These are phyloP conservation scores for Vachellia pachyceras DNA, from an alignment of 306 rosid species.

Conservation along the genomic window DNA sequence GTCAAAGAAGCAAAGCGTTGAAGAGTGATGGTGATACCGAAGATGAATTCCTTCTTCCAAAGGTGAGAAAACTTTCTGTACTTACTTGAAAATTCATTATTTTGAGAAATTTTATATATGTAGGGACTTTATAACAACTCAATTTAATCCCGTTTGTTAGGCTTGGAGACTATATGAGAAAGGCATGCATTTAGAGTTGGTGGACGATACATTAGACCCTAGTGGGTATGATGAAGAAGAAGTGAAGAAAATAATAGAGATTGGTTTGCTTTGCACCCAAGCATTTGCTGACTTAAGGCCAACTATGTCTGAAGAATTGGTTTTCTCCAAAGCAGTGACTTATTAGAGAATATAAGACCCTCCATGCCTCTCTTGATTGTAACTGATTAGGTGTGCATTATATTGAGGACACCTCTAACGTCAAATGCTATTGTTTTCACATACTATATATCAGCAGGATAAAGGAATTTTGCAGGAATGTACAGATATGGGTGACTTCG, in stretches of 20 bases:
- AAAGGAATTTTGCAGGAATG: neutral
- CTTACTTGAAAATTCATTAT: neutral
- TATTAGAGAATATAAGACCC: neutral
- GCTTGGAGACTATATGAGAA: neutral
- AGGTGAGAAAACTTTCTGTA: neutral
- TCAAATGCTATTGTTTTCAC: neutral
- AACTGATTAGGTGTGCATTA: neutral
- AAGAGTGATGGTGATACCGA: neutral
- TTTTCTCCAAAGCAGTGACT: neutral
- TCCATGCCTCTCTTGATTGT: neutral
- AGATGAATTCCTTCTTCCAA: neutral
- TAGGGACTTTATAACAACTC: neutral
- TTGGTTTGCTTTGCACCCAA: neutral
- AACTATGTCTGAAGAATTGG: neutral
- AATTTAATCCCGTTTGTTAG: neutral
- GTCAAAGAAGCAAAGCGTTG: neutral
- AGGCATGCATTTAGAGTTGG: neutral
- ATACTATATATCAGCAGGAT: neutral
- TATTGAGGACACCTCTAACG: neutral
- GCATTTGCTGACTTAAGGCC: conserved; percentile 4
- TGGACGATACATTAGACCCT: neutral
- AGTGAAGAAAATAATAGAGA: neutral
- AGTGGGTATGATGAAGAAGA: neutral
- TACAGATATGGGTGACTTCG: neutral
- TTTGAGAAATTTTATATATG: neutral